phyloP scores from a whole-genome alignment of 2,329 filamentous ascomycete species.

The Emergomyces orientalis region DNA sequence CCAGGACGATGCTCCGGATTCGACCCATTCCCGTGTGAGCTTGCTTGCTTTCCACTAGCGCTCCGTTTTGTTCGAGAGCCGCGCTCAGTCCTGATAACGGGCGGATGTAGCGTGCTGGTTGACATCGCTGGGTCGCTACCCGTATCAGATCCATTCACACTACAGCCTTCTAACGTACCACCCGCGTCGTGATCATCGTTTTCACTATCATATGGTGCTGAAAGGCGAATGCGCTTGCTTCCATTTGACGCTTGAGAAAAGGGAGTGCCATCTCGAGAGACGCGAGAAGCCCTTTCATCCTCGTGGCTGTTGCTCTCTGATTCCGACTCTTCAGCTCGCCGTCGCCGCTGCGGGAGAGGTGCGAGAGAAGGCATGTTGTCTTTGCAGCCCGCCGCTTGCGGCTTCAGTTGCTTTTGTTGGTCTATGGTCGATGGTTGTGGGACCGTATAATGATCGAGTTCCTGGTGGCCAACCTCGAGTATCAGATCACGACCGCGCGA shows the following conservation, averaged over 20 bases:
- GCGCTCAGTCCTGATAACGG: neutral
- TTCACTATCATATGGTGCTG: slow-evolving; percentile 5
- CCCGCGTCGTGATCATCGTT: slow-evolving; percentile 1
- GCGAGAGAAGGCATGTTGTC: slow-evolving; percentile 22
- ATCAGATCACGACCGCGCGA: neutral
- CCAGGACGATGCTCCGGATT: slow-evolving; percentile 51
- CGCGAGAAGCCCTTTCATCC: slow-evolving; percentile 15
- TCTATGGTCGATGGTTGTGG: neutral
- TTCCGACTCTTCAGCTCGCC: slow-evolving; percentile 18
- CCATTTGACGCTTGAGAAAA: slow-evolving; percentile 21
- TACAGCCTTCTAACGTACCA: neutral
- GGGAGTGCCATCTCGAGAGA: slow-evolving; percentile 17
- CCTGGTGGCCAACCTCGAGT: neutral
- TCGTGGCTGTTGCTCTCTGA: slow-evolving; percentile 18
- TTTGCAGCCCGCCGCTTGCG: neutral
- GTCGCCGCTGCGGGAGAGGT: slow-evolving; percentile 23
- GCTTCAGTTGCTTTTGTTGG: neutral
- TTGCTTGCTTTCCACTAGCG: neutral
- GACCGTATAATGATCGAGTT: too few species aligned
- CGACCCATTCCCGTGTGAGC: neutral
- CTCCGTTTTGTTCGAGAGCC: neutral
- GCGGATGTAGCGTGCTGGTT: neutral
- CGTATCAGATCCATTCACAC: neutral
- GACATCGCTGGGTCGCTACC: neutral
- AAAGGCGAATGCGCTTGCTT: slow-evolving; percentile 27